These are phyloP conservation scores for Debaryomyces subglobosus DNA, from an alignment of 1,139 yeast genomes.

Conservation along the genomic window DNA sequence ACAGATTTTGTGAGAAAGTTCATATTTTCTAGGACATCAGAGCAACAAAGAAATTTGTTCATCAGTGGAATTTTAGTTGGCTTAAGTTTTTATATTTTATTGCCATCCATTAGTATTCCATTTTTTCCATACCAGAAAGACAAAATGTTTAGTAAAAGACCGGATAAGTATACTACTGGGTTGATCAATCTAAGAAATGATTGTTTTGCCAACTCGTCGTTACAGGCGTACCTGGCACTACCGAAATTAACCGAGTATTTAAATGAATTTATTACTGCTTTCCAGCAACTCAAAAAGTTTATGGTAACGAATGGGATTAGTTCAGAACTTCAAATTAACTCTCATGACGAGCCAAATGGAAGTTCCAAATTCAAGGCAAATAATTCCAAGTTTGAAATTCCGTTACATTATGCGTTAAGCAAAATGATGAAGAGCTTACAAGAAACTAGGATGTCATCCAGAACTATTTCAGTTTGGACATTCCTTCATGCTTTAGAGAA, in stretches of 20 bases:
- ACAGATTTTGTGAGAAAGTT: slow-evolving; percentile 1
- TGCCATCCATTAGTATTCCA: slow-evolving; percentile 23
- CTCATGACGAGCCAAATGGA: slow-evolving; percentile 27
- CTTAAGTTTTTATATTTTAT: slow-evolving; percentile 24
- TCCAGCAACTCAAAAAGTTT: slow-evolving; percentile 31
- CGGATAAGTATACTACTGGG: slow-evolving; percentile 82
- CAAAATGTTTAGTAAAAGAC: slow-evolving; percentile 54
- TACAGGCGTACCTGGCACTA: slow-evolving; percentile 80
- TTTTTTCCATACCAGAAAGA: slow-evolving; percentile 14
- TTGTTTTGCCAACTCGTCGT: slow-evolving; percentile 89
- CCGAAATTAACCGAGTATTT: slow-evolving; percentile 67
- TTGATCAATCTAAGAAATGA: slow-evolving; percentile 80
- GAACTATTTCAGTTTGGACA: slow-evolving; percentile 76
- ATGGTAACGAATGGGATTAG: slow-evolving; percentile 27
- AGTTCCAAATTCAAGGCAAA: slow-evolving; percentile 14
- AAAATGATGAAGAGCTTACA: slow-evolving; percentile 60
- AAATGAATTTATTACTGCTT: slow-evolving; percentile 40
- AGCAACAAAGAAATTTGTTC: slow-evolving; percentile 10
- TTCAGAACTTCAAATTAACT: slow-evolving; percentile 15
- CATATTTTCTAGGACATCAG: slow-evolving; percentile 3
- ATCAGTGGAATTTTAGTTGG: slow-evolving; percentile 14
- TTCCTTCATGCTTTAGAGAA: slow-evolving; percentile 70
- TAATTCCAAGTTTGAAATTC: slow-evolving; percentile 39
- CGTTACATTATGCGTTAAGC: slow-evolving; percentile 61
- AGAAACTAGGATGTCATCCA: slow-evolving; percentile 57